These are phyloP conservation scores for Aspergillus sergii DNA, from an alignment of 2,329 filamentous ascomycete species.

Conservation along the genomic window DNA sequence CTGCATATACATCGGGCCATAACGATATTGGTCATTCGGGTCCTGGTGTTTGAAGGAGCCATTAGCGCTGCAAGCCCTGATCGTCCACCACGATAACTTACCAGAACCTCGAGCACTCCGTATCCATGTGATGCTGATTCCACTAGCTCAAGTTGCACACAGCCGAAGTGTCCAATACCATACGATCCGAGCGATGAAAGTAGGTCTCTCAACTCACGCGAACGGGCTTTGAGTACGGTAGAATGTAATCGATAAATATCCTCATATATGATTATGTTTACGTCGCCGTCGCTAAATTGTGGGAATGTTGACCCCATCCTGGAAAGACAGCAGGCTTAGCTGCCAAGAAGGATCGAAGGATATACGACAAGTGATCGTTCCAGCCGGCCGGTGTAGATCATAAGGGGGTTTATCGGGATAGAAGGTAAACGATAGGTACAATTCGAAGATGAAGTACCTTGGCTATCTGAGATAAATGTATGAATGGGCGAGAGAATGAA, in stretches of 20 bases:
- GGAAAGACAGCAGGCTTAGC: neutral
- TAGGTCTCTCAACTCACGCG: constrained; percentile 5
- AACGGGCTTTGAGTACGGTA: constrained; percentile 5
- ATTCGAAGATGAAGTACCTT: neutral
- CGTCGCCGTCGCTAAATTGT: constrained; percentile 42
- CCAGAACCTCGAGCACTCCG: constrained; percentile 15
- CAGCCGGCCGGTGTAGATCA: too few relatives aligned
- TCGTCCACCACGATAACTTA: neutral
- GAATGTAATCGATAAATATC: constrained; percentile 45
- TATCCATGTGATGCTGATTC: constrained; percentile 11
- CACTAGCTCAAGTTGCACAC: constrained; percentile 11
- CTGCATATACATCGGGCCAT: neutral
- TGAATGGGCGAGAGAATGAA: neutral
- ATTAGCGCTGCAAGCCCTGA: neutral
- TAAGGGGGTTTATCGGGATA: too few relatives aligned
- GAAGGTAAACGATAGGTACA: neutral
- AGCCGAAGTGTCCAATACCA: neutral
- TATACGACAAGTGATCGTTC: neutral
- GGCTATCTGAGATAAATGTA: neutral
- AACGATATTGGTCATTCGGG: neutral
- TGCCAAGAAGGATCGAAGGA: neutral
- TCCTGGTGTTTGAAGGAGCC: neutral
- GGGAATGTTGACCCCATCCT: constrained; percentile 31
- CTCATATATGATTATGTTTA: constrained; percentile 39
- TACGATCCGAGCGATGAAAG: neutral